Base-by-base conservation (phyloP, 2,329 filamentous ascomycete species). In the Fusarium nodosum region DNA sequence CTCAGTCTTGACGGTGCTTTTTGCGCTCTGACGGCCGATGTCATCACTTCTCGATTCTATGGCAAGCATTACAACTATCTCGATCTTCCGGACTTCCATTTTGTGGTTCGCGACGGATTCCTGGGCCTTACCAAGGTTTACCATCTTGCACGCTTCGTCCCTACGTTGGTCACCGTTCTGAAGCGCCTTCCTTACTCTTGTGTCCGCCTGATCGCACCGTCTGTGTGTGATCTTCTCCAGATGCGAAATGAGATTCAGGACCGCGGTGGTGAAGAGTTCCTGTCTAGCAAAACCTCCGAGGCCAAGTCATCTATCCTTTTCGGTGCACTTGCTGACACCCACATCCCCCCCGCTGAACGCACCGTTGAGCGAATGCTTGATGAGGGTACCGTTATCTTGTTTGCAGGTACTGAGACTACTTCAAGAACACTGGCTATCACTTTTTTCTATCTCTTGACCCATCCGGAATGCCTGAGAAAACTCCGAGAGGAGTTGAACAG, bases 281-380 rank as follows among this genome's bases (percentile, higher is more conserved):
- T 50, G 7, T 36, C 46, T 2, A 50, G 18, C 46, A 50, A 50
- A 18, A n/a, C 30, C 9, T 13, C 22, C 13, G 46, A 50, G 24
- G 10, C 46, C 4, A 50, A 50, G 12, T 33, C 30, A 5, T 50
- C 46, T 13, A 50, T 50, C 20, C 46, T 50, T 50, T 50, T 50
- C 12, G 46, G 46, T 26, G 46, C 46, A 2, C 46, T 50, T 26
- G 46, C 46, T 5, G 46, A 50, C 15, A 26, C 46, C 4, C 46
- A 50, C 3, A 50, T 50, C 2, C 46, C 46, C 3, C 16, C 12
- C 22, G 8, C 11, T 15, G 46, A 50, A 5, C 46, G 46, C 9
- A 50, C 46, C 7, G 31, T 50, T n/a, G 46, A 50, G 46, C 31
- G 46, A 36, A 50, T 50, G 46, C 22, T 50, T 16, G 46, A 50